Evolutionary conservation across 306 rosid genomes (phyloP).

Genomic region (Prunus padus): DNA sequence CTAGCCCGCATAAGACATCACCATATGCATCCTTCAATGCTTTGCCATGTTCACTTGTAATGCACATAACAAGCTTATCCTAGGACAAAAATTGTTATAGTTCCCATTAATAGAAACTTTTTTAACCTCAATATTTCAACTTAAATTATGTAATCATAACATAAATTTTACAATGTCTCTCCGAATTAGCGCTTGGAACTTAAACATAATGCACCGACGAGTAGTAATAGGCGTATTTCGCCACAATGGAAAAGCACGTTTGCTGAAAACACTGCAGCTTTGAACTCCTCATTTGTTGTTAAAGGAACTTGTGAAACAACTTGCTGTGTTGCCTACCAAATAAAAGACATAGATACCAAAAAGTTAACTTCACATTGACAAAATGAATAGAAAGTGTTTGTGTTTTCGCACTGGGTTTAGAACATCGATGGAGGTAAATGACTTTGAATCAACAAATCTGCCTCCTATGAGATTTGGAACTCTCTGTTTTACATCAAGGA

Average conservation of each 20-base stretch:
- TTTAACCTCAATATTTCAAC: not conserved
- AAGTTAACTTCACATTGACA: not conserved
- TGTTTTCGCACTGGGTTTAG: constrained; percentile 58
- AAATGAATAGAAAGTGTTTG: not conserved
- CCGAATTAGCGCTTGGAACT: constrained; percentile 84
- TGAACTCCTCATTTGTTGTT: constrained; percentile 87
- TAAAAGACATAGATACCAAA: not conserved
- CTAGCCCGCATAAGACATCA: constrained; percentile 96
- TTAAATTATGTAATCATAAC: not conserved
- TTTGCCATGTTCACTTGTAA: constrained; percentile 95
- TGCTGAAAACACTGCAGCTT: constrained; percentile 88
- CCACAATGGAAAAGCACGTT: constrained; percentile 78
- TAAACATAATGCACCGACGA: constrained; percentile 88
- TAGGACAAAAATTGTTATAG: constrained; percentile 4
- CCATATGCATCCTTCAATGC: constrained; percentile 98
- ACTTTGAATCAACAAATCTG: constrained; percentile 63
- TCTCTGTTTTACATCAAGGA: constrained; percentile 45
- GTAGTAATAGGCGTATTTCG: constrained; percentile 82
- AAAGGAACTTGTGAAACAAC: constrained; percentile 88
- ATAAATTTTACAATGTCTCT: constrained; percentile 64
- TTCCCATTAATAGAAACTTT: not conserved
- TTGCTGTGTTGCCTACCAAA: constrained; percentile 85
- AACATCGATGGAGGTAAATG: constrained; percentile 63
- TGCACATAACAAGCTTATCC: constrained; percentile 79
- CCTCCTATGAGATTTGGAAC: constrained; percentile 96